phyloP scores from a whole-genome alignment of 2,329 filamentous ascomycete genomes.

The Aspergillus persii region DNA sequence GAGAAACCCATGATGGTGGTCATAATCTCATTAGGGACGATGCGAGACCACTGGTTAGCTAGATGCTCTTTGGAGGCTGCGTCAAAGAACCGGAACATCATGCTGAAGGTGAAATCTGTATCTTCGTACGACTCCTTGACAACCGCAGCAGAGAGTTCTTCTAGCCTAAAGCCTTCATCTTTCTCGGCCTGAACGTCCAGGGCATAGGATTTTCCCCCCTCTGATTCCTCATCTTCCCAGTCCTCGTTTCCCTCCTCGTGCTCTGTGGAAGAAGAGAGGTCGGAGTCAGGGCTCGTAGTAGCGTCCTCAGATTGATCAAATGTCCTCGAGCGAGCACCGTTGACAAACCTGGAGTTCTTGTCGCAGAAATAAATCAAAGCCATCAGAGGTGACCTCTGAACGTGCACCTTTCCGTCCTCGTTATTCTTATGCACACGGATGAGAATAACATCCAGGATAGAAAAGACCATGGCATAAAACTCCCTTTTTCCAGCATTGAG shows the following conservation, averaged over 20 bases:
- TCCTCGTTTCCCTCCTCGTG: background rate
- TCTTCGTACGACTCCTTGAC: background rate
- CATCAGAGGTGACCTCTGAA: conserved; percentile 13
- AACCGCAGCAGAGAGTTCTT: background rate
- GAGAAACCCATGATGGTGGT: conserved; percentile 14
- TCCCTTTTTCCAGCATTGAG: conserved; percentile 8
- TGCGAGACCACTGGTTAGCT: conserved; percentile 2
- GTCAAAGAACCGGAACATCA: conserved; percentile 14
- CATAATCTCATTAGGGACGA: conserved; percentile 18
- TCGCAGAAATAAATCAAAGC: conserved; percentile 14
- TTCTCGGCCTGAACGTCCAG: background rate
- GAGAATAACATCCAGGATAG: conserved; percentile 16
- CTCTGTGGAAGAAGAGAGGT: background rate
- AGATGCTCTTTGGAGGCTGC: conserved; percentile 6
- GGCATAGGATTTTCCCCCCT: background rate
- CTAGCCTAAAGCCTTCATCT: background rate
- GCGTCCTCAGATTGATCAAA: background rate
- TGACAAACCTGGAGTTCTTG: conserved; percentile 3
- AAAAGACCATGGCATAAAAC: conserved; percentile 19
- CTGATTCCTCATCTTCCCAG: background rate
- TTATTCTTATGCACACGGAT: conserved; percentile 8
- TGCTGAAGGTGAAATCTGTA: background rate
- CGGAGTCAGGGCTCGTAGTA: background rate
- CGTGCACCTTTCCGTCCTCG: background rate
- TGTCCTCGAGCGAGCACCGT: conserved; percentile 8